Conservation (phyloP, 768 basidiomycete species). For the Lactarius trivialis region DNA sequence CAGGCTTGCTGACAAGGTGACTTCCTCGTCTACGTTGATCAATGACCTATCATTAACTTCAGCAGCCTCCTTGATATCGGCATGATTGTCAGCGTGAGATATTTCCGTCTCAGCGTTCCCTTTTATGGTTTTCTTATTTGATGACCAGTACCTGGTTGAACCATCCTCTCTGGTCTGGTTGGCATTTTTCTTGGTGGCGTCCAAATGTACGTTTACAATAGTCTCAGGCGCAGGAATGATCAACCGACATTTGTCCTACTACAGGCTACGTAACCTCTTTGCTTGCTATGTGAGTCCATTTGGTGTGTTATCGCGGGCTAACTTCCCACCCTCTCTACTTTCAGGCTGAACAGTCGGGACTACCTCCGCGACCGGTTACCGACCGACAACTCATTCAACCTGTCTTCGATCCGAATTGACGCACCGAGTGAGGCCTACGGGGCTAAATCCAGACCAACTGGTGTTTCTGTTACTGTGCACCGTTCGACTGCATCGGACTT, state of each 20-base stretch:
- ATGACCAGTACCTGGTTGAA: no score
- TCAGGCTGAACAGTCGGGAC: constrained; percentile 13
- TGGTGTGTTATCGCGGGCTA: not conserved
- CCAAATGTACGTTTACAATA: no score
- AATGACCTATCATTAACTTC: not conserved
- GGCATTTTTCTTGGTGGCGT: no score
- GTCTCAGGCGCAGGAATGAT: no score
- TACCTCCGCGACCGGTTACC: not conserved
- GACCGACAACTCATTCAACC: not conserved
- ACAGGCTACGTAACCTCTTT: no score
- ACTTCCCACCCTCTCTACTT: not conserved
- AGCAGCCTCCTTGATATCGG: no score
- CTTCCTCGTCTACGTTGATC: no score
- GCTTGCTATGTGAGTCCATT: not conserved
- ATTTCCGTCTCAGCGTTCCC: no score
- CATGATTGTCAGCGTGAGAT: no score
- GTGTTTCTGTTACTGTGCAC: not conserved
- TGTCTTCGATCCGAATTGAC: not conserved
- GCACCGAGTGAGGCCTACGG: not conserved
- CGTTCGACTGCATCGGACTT: not conserved
- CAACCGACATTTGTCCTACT: no score
- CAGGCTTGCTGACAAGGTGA: no score
- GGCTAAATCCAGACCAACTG: not conserved
- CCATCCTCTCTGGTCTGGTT: no score
- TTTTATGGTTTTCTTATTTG: not conserved